Percentiles rank a stretch among this genome's conserved stretches.
These are phyloP conservation scores for Exophiala dermatitidis DNA, from an alignment of 2,329 filamentous ascomycete genomes.

Conservation along the genomic window DNA sequence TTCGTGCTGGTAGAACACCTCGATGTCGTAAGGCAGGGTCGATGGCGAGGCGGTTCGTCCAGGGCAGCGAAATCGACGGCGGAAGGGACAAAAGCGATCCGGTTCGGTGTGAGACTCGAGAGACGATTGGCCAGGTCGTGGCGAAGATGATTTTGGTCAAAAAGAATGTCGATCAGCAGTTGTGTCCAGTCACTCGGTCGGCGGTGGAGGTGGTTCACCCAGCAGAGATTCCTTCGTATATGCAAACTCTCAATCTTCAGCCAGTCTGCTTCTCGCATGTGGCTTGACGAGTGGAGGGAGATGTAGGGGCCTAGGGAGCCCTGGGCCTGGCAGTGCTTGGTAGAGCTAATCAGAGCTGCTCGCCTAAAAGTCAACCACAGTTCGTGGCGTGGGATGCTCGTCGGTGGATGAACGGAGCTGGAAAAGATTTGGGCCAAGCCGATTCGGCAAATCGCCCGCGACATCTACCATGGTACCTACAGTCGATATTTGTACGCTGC, in stretches of 20 bases:
- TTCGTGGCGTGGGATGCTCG: neutral
- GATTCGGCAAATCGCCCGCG: neutral
- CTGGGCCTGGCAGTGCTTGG: neutral
- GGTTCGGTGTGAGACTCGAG: neutral
- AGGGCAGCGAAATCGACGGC: neutral
- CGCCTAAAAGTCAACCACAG: constrained; percentile 1
- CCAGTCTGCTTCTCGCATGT: neutral
- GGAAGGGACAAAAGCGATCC: neutral
- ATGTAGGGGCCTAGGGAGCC: neutral
- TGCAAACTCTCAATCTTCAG: neutral
- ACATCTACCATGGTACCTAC: neutral
- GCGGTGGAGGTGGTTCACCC: neutral
- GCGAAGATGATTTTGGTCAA: neutral
- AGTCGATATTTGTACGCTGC: neutral
- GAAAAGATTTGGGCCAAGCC: neutral
- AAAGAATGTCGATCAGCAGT: neutral
- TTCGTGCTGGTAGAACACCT: neutral
- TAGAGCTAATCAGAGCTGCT: neutral
- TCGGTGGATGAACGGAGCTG: neutral
- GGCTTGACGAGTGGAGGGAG: neutral
- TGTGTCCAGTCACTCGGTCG: neutral
- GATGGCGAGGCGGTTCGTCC: neutral
- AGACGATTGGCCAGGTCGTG: neutral
- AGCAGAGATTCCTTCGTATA: neutral
- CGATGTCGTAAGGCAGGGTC: neutral